Evolutionary conservation across 495 filamentous ascomycete species (phyloP), one percentile per base, ranked within the genome.

Genomic region (Penicilliopsis zonata): DNA sequence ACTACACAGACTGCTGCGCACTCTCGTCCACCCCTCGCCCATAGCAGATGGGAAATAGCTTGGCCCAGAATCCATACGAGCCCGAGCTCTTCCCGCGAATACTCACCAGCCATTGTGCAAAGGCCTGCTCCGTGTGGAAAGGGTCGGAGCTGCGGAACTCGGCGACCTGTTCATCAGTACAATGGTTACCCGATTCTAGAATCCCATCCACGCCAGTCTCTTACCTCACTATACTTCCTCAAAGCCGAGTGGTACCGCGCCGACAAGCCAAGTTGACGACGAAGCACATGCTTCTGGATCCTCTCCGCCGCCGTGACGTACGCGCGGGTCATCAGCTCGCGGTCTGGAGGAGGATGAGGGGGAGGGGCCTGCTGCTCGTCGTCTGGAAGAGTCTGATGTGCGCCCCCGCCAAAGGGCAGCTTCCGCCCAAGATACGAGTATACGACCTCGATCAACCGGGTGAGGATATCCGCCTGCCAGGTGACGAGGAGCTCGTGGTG

Each of bases 381-480:
- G 4, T 49, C 39, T 1, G 43, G 20, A 15, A 21, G 27, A 3
- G 34, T 28, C 13, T 48, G 34, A 6, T 42, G 36, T 5, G 55
- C 36, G 13, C 32, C 32, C n/a, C 53, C 18, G 9, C 43, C 45
- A 9, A 31, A 33, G 0, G 47, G 44, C 19, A 58, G 19, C 34
- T 44, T 50, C 32, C 39, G 43, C 8, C 34, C 24, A 24, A 56
- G 48, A 5, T 29, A 37, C 15, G 45, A 38, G 37, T 53, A 44
- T 21, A 52, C 44, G n/a, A 55, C 45, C 22, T 59, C 56, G 28
- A 63, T 47, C 6, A 63, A 45, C 14, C 56, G 55, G 3, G 59
- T 63, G 13, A 63, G 43, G 13, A 45, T 44, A 34, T 63, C 51
- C 9, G 56, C 56, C 35, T 63, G 52, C 54, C 56, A 63, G 25